Conservation (phyloP, 345 rosid genomes). For the Sonneratia alba region DNA sequence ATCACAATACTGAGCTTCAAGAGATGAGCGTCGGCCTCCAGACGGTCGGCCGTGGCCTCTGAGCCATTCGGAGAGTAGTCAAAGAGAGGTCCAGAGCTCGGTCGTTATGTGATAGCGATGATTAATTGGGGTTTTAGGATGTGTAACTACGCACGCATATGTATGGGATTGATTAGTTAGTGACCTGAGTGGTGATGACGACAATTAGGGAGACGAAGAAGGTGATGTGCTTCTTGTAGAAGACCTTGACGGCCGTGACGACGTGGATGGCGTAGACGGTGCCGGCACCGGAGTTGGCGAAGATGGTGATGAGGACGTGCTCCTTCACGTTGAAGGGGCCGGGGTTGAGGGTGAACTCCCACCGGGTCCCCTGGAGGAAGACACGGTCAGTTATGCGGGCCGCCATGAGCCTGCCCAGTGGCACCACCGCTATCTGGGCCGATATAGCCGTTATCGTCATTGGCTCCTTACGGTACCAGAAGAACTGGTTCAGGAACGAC, state of each 20-base stretch:
- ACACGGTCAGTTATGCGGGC: conserved; percentile 54
- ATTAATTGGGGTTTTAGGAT: too few species aligned
- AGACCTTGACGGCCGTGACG: conserved; percentile 80
- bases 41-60: too few species aligned
- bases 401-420: conserved; percentile 88
- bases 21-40: too few species aligned
- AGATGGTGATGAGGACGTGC: conserved; percentile 84
- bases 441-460: conserved; percentile 88
- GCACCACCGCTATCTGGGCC: conserved; percentile 91
- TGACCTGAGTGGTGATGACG: conserved; percentile 77
- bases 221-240: conserved; percentile 65
- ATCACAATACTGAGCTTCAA: too few species aligned
- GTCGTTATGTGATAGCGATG: too few species aligned
- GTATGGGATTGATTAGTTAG: neutral
- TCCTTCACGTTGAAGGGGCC: conserved; percentile 96
- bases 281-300: conserved; percentile 95
- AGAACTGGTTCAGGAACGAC: conserved; percentile 91
- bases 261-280: conserved; percentile 79
- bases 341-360: conserved; percentile 82
- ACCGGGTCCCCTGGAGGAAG: conserved; percentile 52
- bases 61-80: too few species aligned
- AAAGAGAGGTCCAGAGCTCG: too few species aligned
- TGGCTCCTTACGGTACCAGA: conserved; percentile 94
- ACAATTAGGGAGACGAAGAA: conserved; percentile 83
- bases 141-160: too few species aligned